Base-by-base conservation (phyloP, 1,139 yeast genomes). In the Candida mesenterica region DNA sequence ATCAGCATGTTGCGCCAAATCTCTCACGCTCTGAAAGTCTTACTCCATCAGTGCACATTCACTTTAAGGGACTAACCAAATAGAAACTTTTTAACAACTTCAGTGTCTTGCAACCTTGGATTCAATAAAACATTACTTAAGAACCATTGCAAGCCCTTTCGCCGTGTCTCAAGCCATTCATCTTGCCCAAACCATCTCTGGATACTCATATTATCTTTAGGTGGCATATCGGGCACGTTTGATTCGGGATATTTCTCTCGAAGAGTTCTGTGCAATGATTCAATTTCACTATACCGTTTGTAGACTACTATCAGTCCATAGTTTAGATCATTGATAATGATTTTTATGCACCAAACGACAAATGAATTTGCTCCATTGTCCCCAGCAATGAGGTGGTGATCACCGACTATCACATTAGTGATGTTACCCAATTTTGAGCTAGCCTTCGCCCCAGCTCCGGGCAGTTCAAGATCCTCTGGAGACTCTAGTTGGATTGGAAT, bases 131-230 rank as follows among this genome's bases (percentile, higher is more conserved):
- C 77, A 45, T 81, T 79, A 42, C 78, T 75, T 49, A 83, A 53
- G 57, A 87, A 86, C 72, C 81, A 86, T 50, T 85, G 94, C 15
- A 86, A 61, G 0, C 92, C 88, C 36, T 72, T 69, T 9, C 89
- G 59, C 30, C 96, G 60, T 20, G 65, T 65, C 41, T 75, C 83
- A 24, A 86, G 55, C 71, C 89, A 86, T 24, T 44, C 48, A 18
- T 45, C 55, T 5, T 66, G 55, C 45, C 70, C 62, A 33, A 79
- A 62, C 44, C 79, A 56, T 43, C 80, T 62, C 33, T 72, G 71
- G 24, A 77, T 43, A 28, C 72, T 61, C 34, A 79, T 53, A 24
- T 45, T 53, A 46, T 68, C 76, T 50, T 83, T 84, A 0, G 87
- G 81, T 0, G 96, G 96, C 23, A 86, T 58, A 16, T 50, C 59